Evolutionary conservation across 2,329 filamentous ascomycete species (phyloP).

Genomic region (Colletotrichum acutatum): DNA sequence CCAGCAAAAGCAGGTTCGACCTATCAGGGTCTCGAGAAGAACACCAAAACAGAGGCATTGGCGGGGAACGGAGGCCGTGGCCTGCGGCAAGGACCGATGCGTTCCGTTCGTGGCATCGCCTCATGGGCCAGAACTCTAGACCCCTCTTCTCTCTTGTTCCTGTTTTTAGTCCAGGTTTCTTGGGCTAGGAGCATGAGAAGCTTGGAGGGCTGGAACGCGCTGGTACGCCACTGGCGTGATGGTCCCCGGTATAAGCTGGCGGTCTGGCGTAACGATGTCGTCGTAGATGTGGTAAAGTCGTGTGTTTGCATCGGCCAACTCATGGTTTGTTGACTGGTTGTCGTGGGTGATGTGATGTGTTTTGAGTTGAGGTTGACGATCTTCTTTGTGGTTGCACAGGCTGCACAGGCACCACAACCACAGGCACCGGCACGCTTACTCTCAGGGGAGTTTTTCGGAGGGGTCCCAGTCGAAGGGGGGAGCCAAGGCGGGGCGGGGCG

Average conservation of each 20-base stretch:
- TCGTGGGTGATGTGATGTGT: constrained; percentile 11
- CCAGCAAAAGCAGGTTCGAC: background rate
- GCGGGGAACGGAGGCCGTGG: constrained; percentile 17
- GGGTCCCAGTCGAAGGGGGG: background rate
- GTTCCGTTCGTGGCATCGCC: background rate
- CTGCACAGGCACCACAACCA: background rate
- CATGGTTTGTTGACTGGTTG: background rate
- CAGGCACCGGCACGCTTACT: background rate
- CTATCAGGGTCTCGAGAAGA: background rate
- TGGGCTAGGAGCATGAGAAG: too few species aligned
- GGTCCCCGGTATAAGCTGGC: background rate
- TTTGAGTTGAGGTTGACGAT: constrained; percentile 28
- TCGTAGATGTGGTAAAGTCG: background rate
- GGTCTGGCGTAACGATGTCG: background rate
- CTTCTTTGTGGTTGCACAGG: constrained; percentile 14
- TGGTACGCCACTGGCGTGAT: background rate
- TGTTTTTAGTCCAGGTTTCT: background rate
- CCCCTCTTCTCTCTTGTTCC: background rate
- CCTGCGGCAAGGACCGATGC: constrained; percentile 32
- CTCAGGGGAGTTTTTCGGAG: background rate
- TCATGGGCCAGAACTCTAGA: background rate
- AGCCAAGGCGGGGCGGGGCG: constrained; percentile 30
- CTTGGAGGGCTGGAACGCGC: too few species aligned
- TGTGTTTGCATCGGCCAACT: background rate
- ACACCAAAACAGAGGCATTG: background rate